Evolutionary conservation across 2,329 filamentous ascomycete genomes (phyloP), one percentile per base, ranked within the genome.

Genomic region (Pseudogymnoascus sp.): DNA sequence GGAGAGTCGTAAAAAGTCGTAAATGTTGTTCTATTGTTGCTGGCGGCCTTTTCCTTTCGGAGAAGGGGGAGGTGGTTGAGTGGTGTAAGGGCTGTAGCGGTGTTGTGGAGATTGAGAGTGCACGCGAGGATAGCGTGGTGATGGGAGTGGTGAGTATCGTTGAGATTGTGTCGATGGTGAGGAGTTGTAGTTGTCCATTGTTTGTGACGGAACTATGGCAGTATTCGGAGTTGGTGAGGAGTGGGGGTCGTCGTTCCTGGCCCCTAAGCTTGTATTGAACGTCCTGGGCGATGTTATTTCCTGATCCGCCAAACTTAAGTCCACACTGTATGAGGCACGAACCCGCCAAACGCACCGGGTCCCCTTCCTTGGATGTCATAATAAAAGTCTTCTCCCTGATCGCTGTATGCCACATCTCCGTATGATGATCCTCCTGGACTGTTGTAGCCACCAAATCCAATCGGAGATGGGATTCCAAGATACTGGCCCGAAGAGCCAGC

Each of bases 381-480:
- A 6, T 74, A 75, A 14, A 73, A 68, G 65, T 69, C 73, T 11
- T 65, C 73, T 64, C 86, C 85, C 57, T 80, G 79, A 70, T 87
- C 85, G 76, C 85, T 87, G 75, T 86, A 87, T 31, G 81, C 79
- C 66, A 85, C 77, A 72, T 84, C 74, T 11, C 83, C 78, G 72
- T 83, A 86, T 16, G 81, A 85, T 65, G 85, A 87, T 31, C 84
- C 85, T 21, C 84, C 82, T 62, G 85, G 85, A 72, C 84, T 87
- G 72, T 85, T 67, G 48, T 74, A 87, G 64, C 80, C 80, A 63
- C 71, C 72, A 67, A 70, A 74, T 67, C 83, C 86, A 28, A 82
- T 82, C 23, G 84, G 84, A 64, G 84, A 86, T n/a, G 85, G 85
- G 62, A 87, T 83, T 73, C 77, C 83, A 64, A 88, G 80, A 71